phyloP scores from a whole-genome alignment of 495 filamentous ascomycete species.

The Rhypophila decipiens region DNA sequence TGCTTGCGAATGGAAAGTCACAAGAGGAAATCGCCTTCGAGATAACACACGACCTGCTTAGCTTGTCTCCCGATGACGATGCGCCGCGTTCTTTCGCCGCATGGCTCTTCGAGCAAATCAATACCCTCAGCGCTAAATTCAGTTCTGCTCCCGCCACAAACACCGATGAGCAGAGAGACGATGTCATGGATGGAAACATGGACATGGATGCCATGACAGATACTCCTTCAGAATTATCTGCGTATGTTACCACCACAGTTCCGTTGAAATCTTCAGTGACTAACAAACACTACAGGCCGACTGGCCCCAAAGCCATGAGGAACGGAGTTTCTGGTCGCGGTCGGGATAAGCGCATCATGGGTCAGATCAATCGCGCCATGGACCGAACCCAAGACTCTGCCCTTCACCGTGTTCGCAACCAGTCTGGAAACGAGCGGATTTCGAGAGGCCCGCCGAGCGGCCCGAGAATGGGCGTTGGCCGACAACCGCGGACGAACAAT shows the following conservation, averaged over 20 bases:
- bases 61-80: constrained; percentile 73
- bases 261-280: too few species aligned
- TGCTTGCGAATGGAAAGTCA: constrained; percentile 91
- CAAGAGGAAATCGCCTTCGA: constrained; percentile 84
- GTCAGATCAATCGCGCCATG: constrained; percentile 82
- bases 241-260: constrained; percentile 60
- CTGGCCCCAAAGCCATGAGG: constrained; percentile 93
- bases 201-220: constrained; percentile 60
- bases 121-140: constrained; percentile 57
- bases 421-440: constrained; percentile 68
- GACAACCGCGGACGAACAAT: constrained; percentile 46
- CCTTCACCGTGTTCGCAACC: constrained; percentile 74
- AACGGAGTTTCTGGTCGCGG: constrained; percentile 48
- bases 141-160: constrained; percentile 34
- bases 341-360: constrained; percentile 72
- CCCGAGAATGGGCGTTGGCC: constrained; percentile 50
- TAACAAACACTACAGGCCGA: constrained; percentile 61
- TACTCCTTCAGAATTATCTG: constrained; percentile 45
- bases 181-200: constrained; percentile 23
- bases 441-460: constrained; percentile 67
- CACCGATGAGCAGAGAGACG: constrained; percentile 17
- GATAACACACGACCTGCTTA: constrained; percentile 81
- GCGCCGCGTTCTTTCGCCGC: constrained; percentile 75
- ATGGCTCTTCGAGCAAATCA: constrained; percentile 87
- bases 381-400: constrained; percentile 65